Evolutionary conservation across 441 rosid genomes (phyloP).

Genomic region (Melastoma candidum): DNA sequence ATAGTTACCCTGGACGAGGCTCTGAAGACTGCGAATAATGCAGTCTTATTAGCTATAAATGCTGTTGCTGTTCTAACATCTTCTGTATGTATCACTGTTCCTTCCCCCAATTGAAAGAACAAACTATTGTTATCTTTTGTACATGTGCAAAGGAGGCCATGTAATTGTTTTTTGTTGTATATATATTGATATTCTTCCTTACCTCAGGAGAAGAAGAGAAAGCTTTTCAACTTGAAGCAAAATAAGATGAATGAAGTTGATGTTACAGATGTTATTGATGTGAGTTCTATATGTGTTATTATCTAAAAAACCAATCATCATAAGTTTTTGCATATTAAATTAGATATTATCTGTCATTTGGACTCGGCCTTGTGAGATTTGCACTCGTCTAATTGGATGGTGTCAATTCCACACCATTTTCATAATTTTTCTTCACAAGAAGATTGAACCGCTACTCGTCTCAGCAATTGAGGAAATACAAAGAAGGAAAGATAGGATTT

Average conservation of each 20-base stretch:
- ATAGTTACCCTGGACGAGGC: slow-evolving; percentile 87
- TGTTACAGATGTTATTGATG: slow-evolving; percentile 47
- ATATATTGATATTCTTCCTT: slow-evolving; percentile 10
- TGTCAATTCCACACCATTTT: slow-evolving; percentile 1
- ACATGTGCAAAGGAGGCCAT: slow-evolving; percentile 11
- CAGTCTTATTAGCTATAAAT: slow-evolving; percentile 67
- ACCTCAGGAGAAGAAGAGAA: slow-evolving; percentile 52
- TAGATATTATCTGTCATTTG: no score
- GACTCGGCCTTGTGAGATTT: no score
- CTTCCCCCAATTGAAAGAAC: no score
- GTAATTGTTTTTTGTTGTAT: slow-evolving; percentile 1
- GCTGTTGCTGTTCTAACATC: slow-evolving; percentile 49
- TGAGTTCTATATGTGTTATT: slow-evolving; percentile 18
- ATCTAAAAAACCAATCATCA: no score
- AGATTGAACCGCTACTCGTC: slow-evolving; percentile 13
- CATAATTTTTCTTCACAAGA: slow-evolving; percentile 3
- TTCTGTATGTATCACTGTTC: neutral
- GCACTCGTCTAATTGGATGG: no score
- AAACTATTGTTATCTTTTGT: slow-evolving; percentile 1
- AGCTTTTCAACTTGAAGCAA: slow-evolving; percentile 31
- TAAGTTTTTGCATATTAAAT: no score
- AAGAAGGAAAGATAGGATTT: slow-evolving; percentile 88
- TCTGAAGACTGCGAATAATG: slow-evolving; percentile 69
- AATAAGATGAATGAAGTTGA: slow-evolving; percentile 44
- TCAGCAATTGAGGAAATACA: slow-evolving; percentile 57